Conservation (phyloP, 208 protist species). For the Leptomonas pyrrhocoris region DNA sequence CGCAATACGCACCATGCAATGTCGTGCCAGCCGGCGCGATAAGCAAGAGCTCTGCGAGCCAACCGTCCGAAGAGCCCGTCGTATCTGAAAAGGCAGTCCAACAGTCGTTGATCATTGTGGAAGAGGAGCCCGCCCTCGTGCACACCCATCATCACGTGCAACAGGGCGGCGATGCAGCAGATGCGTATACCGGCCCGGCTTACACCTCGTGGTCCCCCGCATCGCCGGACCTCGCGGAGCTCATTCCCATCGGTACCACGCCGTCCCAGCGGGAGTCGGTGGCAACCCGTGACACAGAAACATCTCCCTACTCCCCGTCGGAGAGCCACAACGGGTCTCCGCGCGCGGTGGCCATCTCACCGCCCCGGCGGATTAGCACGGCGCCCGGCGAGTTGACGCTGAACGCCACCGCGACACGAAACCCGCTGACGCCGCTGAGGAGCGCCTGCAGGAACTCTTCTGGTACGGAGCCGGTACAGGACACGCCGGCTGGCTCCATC, state of each 20-base stretch:
- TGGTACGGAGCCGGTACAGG: neutral
- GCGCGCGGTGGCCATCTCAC: neutral
- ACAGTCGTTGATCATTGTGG: slow-evolving; percentile 1
- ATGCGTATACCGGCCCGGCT: neutral
- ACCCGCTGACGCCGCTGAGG: neutral
- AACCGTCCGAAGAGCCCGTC: neutral
- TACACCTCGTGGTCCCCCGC: slow-evolving; percentile 2
- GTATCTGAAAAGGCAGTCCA: neutral
- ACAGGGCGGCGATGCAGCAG: neutral
- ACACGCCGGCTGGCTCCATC: neutral
- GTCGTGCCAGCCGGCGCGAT: too few species aligned
- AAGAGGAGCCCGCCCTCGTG: slow-evolving; percentile 8
- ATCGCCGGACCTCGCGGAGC: slow-evolving; percentile 7
- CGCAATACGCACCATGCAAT: neutral
- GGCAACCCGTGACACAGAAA: neutral
- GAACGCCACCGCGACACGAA: neutral
- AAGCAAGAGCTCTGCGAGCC: neutral
- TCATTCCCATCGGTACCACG: slow-evolving; percentile 9
- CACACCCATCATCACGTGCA: neutral
- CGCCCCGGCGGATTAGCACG: neutral
- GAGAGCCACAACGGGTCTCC: slow-evolving; percentile 4
- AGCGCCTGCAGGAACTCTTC: neutral
- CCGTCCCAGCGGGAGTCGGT: slow-evolving; percentile 15
- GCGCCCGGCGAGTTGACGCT: neutral
- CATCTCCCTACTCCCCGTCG: neutral